These are phyloP conservation scores for Carex myosuroides DNA, from an alignment of 176 grass and related monocot genomes.

Conservation along the genomic window DNA sequence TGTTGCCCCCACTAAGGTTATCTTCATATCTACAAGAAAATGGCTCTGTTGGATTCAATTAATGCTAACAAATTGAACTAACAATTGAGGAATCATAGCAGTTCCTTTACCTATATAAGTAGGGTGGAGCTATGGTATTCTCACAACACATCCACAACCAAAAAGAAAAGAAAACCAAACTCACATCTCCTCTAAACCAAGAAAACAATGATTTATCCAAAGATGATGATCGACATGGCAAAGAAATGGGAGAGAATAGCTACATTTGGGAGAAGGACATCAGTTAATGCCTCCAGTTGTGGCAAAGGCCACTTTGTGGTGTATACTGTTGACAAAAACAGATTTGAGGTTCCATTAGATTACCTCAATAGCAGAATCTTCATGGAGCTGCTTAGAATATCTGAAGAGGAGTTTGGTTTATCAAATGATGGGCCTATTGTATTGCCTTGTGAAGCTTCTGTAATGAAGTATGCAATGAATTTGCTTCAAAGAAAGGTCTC, in stretches of 20 bases:
- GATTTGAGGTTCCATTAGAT: slow-evolving; percentile 36
- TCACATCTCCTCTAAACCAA: background rate
- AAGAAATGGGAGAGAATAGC: background rate
- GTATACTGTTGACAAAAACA: slow-evolving; percentile 29
- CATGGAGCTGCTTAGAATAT: slow-evolving; percentile 30
- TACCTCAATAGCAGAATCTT: slow-evolving; percentile 35
- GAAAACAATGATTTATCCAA: slow-evolving; percentile 9
- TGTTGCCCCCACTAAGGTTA: background rate
- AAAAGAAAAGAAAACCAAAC: background rate
- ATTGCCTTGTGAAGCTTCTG: slow-evolving; percentile 32
- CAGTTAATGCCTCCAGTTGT: background rate
- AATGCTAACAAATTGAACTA: background rate
- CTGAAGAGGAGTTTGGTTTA: slow-evolving; percentile 41
- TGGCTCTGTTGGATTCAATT: background rate
- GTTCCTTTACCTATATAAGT: slow-evolving; percentile 12
- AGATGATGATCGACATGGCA: background rate
- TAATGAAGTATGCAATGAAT: slow-evolving; percentile 29
- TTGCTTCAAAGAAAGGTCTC: slow-evolving; percentile 16
- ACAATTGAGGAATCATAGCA: background rate
- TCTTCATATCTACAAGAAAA: background rate
- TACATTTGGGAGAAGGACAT: slow-evolving; percentile 15
- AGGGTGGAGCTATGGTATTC: background rate
- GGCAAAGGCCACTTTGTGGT: slow-evolving; percentile 41
- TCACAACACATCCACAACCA: background rate
- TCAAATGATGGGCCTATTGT: slow-evolving; percentile 37